Evolutionary conservation across 768 basidiomycete genomes (phyloP), one percentile per base, ranked within the genome.

Genomic region (Chalciporus piperatus): DNA sequence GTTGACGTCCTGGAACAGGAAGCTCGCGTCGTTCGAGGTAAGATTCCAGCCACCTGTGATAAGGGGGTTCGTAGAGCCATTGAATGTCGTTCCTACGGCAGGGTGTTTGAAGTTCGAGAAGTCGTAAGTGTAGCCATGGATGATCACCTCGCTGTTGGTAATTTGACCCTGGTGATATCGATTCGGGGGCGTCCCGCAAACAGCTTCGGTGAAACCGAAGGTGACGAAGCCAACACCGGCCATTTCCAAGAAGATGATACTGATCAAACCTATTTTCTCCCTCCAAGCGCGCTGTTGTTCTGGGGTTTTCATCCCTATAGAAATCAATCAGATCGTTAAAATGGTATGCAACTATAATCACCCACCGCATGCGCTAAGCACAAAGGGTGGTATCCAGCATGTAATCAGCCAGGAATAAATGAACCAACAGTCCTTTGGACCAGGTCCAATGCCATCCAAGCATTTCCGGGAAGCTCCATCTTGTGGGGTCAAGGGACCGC

Each of bases 281-380:
- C 97, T 80, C 95, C 95, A 99, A 39, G 97, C 97, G 44, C 93
- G 84, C 68, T 97, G 94, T 59, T 88, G 89, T 57, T 99, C 97
- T 0, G 92, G 88, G 25, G 87, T 95, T 48, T 81, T 80, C 58
- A 97, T 87, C 48, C 95, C 92, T 94, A 53, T 25, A 46, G 43
- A 43, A 33, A 49, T 9, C 27, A 14, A 38, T 63, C 28, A 70
- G 52, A 43, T 6, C 10, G 13, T 30, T 32, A 39, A 33, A 38
- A 27, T 3, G 32, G 23, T 9, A 3, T 42, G 32, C 32, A 16
- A 9, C 6, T 35, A 41, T 48, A 12, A 44, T 40, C 38, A 80
- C 88, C 54, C 64, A 92, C 92, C 93, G 61, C 89, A 94, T 27
- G 83, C 73, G 46, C 73, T 77, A 52, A 97, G 78, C 19, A 98